Evolutionary conservation across 176 grass and related monocot species (phyloP).

Genomic region (Microstegium vimineum): DNA sequence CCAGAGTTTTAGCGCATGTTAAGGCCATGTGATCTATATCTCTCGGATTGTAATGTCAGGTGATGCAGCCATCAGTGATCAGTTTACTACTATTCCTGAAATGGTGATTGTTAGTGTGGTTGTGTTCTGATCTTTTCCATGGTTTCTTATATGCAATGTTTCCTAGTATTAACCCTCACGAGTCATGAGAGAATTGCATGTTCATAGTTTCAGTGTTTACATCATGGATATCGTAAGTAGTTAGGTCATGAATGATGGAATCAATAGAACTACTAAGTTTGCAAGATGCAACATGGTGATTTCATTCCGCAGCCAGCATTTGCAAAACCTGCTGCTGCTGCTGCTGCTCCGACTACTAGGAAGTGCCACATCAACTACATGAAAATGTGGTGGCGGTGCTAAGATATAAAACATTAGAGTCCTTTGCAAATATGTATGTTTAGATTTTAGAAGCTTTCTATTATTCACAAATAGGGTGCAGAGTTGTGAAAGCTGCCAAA

Average conservation of each 20-base stretch:
- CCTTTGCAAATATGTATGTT: not conserved
- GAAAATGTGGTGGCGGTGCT: not conserved
- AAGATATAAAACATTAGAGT: not conserved
- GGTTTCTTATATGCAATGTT: not conserved
- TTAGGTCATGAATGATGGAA: not conserved
- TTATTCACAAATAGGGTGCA: not conserved
- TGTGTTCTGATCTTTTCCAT: conserved; percentile 3
- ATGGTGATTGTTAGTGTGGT: not conserved
- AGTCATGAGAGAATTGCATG: not conserved
- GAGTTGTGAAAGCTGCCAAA: not conserved
- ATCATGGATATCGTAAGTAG: not conserved
- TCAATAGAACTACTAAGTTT: too few species aligned
- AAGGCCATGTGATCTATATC: conserved; percentile 1
- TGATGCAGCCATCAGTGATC: not conserved
- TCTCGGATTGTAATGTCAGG: not conserved
- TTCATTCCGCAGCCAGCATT: not conserved
- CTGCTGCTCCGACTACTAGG: not conserved
- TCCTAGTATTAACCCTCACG: not conserved
- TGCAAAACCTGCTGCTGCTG: not conserved
- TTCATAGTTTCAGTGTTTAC: not conserved
- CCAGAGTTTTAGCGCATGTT: not conserved
- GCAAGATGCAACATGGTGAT: not conserved
- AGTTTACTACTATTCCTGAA: not conserved
- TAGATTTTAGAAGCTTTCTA: not conserved
- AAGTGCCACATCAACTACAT: not conserved